These are phyloP conservation scores for Malus domestica DNA, from an alignment of 306 rosid genomes.

Conservation along the genomic window DNA sequence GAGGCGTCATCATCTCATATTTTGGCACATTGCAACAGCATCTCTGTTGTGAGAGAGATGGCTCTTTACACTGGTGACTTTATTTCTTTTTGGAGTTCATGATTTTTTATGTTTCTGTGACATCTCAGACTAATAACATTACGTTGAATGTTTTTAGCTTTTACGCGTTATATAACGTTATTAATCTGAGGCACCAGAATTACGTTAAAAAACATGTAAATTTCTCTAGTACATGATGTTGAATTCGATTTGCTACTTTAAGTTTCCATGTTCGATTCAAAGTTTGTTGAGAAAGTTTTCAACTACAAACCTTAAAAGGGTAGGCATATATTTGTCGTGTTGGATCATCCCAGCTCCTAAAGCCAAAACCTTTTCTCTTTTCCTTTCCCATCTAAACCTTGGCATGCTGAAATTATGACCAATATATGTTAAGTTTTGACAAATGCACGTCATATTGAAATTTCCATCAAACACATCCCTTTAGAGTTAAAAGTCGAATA, in stretches of 20 bases:
- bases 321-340: neutral
- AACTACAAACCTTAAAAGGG: neutral
- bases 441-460: too few relatives aligned
- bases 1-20: slow-evolving; percentile 4
- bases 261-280: neutral
- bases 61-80: neutral
- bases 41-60: neutral
- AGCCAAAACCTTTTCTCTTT: neutral
- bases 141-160: too few relatives aligned
- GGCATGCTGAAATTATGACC: neutral
- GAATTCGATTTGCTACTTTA: neutral
- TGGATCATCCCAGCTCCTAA: neutral
- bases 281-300: neutral
- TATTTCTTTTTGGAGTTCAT: neutral
- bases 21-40: slow-evolving; percentile 1
- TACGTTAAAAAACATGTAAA: too few relatives aligned
- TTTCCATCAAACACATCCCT: neutral
- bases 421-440: neutral
- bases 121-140: rapidly evolving
- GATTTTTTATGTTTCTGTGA: too few relatives aligned
- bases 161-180: too few relatives aligned
- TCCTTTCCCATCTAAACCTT: neutral
- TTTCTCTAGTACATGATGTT: too few relatives aligned
- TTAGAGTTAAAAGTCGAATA: too few relatives aligned
- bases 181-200: rapidly evolving